Base-by-base conservation (phyloP, 176 grass and related monocot genomes). In the Ensete ventricosum region DNA sequence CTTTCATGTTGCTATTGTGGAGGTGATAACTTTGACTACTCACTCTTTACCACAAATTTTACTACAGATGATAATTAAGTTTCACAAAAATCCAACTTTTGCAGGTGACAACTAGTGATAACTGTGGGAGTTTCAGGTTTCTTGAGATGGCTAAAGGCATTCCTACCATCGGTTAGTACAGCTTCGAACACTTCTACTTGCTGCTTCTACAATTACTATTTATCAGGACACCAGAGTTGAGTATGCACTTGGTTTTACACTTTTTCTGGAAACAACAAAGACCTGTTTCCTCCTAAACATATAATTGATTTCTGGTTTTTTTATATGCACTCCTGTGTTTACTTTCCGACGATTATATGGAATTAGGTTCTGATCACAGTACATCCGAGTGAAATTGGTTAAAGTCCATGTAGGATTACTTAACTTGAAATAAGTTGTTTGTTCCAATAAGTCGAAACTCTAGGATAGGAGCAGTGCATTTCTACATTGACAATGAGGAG, bases 1-100 rank as follows among this genome's bases (percentile, higher is more conserved):
- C 50, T 86, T 82, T 78, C 84, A 86, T 82, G 79, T 86, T 74
- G 84, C 84, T 66, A 67, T 86, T 55, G 14, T 86, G 26, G 72
- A 58, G 53, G 72, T 74, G 26, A 34, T 25, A 34, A 16, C 10
- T 51, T 20, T 17, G 13, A 0, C 23, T 16, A 1, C 10, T 58
- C 22, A 23, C 22, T 23, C 22, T 23, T 17, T 29, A 27, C 72
- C 8, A 25, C 13, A 73, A 8, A 27, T 23, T 16, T 34, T 10
- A 14, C 8, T 8, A 17, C 12, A 9, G 13, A 55, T 14, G 52
- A 25, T 27, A 10, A 34, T 17, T 55, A 9, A 9, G n/a, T 16
- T 57, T 55, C 3, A 17, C 11, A 6, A 16, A 72, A 72, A 74
- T 14, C 53, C 6, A 24, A 17, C 6, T 58, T 74, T 55, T 55